A percentile compares a stretch with the other conserved stretches of the same genome.
These are phyloP conservation scores for Fusarium sp. DNA, from an alignment of 2,329 filamentous ascomycete genomes.

Conservation along the genomic window DNA sequence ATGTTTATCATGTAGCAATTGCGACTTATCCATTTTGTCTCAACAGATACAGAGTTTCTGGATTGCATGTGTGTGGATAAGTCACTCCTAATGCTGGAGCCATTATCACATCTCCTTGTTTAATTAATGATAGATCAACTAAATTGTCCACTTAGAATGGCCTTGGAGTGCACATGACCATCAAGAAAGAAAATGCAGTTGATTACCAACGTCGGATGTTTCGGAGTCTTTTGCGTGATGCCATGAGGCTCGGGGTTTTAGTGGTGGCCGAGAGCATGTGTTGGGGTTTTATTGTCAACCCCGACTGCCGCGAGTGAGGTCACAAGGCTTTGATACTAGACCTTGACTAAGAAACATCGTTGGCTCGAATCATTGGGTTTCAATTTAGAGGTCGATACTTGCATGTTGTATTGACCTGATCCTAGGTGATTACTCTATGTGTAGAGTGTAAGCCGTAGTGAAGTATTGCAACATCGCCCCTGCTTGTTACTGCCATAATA, in stretches of 20 bases:
- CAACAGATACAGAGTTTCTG: no score
- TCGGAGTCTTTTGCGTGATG: neutral
- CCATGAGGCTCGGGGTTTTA: slow-evolving; percentile 11
- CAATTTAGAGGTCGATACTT: neutral
- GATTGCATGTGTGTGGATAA: no score
- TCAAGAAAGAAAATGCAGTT: neutral
- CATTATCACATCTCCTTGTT: no score
- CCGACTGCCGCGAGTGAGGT: neutral
- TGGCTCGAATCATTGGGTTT: neutral
- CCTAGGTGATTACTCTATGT: no score
- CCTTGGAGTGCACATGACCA: neutral
- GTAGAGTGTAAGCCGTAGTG: no score
- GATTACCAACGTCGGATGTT: neutral
- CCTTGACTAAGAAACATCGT: neutral
- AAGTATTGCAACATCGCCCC: neutral
- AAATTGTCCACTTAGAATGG: no score
- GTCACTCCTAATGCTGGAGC: no score
- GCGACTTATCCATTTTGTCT: no score
- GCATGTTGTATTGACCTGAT: neutral
- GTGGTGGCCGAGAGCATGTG: slow-evolving; percentile 3
- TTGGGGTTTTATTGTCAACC: slow-evolving; percentile 1
- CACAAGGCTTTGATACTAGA: neutral
- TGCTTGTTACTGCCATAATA: neutral
- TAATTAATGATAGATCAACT: no score
- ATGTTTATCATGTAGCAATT: neutral